These are phyloP conservation scores for Suillus occidentalis DNA, from an alignment of 768 basidiomycete species.

Conservation along the genomic window DNA sequence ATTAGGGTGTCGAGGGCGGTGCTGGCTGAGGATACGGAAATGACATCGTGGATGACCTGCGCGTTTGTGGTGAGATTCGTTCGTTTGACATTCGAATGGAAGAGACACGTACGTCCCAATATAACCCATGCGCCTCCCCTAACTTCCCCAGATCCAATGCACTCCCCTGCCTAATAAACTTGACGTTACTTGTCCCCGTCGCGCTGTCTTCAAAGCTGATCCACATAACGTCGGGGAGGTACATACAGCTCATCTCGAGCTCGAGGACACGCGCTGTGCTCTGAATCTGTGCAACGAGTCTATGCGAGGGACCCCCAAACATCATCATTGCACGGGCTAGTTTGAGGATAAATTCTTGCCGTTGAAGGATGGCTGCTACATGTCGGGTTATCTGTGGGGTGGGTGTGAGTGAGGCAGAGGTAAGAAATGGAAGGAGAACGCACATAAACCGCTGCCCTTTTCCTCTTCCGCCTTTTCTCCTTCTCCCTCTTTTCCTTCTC, in stretches of 20 bases:
- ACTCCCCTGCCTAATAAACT: conserved; percentile 72
- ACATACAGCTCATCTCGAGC: conserved; percentile 69
- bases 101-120: conserved; percentile 59
- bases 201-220: conserved; percentile 79
- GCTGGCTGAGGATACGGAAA: conserved; percentile 74
- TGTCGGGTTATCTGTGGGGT: conserved; percentile 70
- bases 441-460: conserved; percentile 77
- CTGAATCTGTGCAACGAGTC: conserved; percentile 78
- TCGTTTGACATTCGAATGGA: neutral
- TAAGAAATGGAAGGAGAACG: conserved; percentile 23
- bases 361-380: conserved; percentile 75
- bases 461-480: conserved; percentile 52
- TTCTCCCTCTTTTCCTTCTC: conserved; percentile 37
- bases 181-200: conserved; percentile 80
- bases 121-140: conserved; percentile 64
- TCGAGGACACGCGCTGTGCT: conserved; percentile 80
- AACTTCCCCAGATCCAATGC: conserved; percentile 79
- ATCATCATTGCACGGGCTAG: conserved; percentile 86
- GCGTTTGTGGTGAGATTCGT: neutral
- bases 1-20: conserved; percentile 71
- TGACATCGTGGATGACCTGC: conserved; percentile 80
- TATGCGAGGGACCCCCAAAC: conserved; percentile 83
- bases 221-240: conserved; percentile 73
- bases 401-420: neutral
- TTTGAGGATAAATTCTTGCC: conserved; percentile 86